These are phyloP conservation scores for Aphanoascus verrucosus DNA, from an alignment of 2,329 filamentous ascomycete genomes.

Conservation along the genomic window DNA sequence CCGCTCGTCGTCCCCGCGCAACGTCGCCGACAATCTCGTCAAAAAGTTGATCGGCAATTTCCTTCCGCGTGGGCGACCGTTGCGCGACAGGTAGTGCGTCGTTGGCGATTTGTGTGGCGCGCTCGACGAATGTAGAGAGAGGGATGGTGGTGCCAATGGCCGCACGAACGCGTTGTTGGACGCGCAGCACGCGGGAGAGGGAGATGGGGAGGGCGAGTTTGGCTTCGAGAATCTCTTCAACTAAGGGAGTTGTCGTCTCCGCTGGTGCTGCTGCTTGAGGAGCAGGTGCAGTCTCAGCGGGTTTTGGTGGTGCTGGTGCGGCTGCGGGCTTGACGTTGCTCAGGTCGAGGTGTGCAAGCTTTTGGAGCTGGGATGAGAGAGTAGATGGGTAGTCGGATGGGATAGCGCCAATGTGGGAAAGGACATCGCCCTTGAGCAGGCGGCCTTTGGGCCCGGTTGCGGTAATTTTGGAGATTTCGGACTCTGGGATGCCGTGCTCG, in stretches of 20 bases:
- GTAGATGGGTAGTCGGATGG: conserved; percentile 58
- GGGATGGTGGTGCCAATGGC: conserved; percentile 71
- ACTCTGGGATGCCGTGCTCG: conserved; percentile 63
- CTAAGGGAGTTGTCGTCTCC: conserved; percentile 17
- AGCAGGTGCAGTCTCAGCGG: conserved; percentile 21
- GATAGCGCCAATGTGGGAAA: conserved; percentile 77
- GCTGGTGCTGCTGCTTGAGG: conserved; percentile 11
- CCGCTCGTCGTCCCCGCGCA: conserved; percentile 29
- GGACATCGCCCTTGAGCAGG: conserved; percentile 86
- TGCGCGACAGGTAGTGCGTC: conserved; percentile 64
- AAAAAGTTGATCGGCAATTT: conserved; percentile 70
- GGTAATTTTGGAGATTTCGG: conserved; percentile 68
- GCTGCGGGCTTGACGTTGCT: conserved; percentile 81
- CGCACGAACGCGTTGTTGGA: conserved; percentile 68
- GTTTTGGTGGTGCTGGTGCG: conserved; percentile 22
- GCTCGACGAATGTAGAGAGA: conserved; percentile 73
- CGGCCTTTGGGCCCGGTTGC: conserved; percentile 80
- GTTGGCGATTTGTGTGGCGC: conserved; percentile 79
- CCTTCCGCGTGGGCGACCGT: conserved; percentile 41
- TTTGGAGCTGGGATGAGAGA: conserved; percentile 59
- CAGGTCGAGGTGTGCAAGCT: conserved; percentile 76
- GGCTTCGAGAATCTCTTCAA: conserved; percentile 25
- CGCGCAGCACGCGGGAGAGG: conserved; percentile 63
- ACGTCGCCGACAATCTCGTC: conserved; percentile 65
- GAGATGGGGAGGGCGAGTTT: conserved; percentile 64